Conservation (phyloP, 768 basidiomycete genomes). For the Tylopilus vinaceipallidus region DNA sequence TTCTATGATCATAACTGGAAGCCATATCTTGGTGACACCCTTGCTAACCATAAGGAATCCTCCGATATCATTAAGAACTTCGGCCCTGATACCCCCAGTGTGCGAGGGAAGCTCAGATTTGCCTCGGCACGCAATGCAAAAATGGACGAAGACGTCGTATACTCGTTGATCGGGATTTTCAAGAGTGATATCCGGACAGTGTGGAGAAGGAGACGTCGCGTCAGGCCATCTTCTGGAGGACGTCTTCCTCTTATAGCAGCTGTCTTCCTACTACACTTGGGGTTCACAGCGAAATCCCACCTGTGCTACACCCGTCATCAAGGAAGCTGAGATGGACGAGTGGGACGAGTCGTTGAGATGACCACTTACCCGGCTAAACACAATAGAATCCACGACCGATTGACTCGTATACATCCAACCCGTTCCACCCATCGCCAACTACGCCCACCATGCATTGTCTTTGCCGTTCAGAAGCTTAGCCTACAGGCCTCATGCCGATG, state of each 20-base stretch:
- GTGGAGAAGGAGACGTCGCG: constrained; percentile 8
- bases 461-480: not conserved
- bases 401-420: not conserved
- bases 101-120: too few relatives aligned
- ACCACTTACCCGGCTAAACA: not conserved
- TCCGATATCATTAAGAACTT: too few relatives aligned
- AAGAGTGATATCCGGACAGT: too few relatives aligned
- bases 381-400: not conserved
- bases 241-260: constrained; percentile 8
- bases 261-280: not conserved
- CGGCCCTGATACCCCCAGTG: too few relatives aligned
- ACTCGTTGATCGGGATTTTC: too few relatives aligned
- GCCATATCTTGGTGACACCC: too few relatives aligned
- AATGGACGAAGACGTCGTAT: too few relatives aligned
- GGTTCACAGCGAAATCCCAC: not conserved
- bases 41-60: too few relatives aligned
- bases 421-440: constrained; percentile 5
- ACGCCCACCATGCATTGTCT: constrained; percentile 10
- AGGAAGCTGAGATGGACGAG: not conserved
- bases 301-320: too few relatives aligned
- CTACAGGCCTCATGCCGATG: too few relatives aligned
- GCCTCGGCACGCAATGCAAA: too few relatives aligned
- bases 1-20: too few relatives aligned
- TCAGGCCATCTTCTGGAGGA: constrained; percentile 14
- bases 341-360: not conserved